Percentiles rank a stretch among this genome's conserved stretches.
Evolutionary conservation across 2,329 filamentous ascomycete genomes (phyloP).

Genomic region (Madurella fahalii): DNA sequence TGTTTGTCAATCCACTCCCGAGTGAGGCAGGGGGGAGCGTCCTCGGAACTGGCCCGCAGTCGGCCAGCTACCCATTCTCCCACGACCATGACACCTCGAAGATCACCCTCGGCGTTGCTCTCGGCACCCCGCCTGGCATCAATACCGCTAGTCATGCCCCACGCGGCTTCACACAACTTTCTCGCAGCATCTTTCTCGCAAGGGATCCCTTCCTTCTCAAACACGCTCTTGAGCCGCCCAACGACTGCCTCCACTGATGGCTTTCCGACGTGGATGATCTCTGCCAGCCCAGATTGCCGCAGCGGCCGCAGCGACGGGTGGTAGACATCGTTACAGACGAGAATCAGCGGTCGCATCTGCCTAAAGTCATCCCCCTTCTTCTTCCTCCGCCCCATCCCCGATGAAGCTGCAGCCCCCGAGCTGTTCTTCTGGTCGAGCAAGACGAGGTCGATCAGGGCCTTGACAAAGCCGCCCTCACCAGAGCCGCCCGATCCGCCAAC

Average conservation of each 20-base stretch:
- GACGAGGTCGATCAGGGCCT: conserved; percentile 87
- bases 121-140: conserved; percentile 66
- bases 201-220: conserved; percentile 81
- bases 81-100: conserved; percentile 80
- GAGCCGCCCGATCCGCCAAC: conserved; percentile 72
- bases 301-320: conserved; percentile 82
- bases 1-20: conserved; percentile 73
- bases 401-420: conserved; percentile 28
- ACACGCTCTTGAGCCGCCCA: conserved; percentile 73
- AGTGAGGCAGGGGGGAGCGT: conserved; percentile 52
- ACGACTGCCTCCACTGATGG: conserved; percentile 84
- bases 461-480: conserved; percentile 92
- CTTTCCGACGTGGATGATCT: conserved; percentile 88
- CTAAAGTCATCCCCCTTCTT: conserved; percentile 84
- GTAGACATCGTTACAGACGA: conserved; percentile 98
- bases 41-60: conserved; percentile 48
- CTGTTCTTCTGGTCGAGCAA: conserved; percentile 79
- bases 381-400: conserved; percentile 46
- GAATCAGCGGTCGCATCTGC: conserved; percentile 79
- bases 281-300: conserved; percentile 77
- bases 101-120: conserved; percentile 65
- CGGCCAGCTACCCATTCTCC: conserved; percentile 81
- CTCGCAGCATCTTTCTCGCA: conserved; percentile 87
- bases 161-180: conserved; percentile 76
- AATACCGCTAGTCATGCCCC: conserved; percentile 71